Conservation (phyloP, 2,329 filamentous ascomycete genomes). For the Botryosphaeria dothidea region DNA sequence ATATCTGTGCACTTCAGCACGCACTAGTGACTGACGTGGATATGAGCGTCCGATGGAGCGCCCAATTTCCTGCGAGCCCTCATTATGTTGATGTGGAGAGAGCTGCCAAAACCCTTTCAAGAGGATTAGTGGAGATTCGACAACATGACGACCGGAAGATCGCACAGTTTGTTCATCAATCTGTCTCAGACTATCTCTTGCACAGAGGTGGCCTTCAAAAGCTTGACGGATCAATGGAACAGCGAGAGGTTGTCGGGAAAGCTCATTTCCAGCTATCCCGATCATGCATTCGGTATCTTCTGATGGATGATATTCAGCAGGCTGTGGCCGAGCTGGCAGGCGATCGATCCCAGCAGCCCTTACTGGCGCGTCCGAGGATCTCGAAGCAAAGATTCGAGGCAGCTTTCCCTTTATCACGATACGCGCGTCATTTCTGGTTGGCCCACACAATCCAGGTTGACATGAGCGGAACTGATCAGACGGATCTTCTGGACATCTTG, state of each 20-base stretch:
- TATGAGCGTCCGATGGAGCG: not conserved
- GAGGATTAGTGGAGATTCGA: not conserved
- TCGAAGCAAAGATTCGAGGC: accelerated
- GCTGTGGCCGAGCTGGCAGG: not conserved
- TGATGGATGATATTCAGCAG: not conserved
- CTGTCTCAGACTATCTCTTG: not conserved
- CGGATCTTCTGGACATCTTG: not conserved
- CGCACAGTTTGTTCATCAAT: not conserved
- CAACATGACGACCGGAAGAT: accelerated
- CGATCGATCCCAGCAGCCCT: too few relatives aligned
- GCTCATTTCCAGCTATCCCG: not conserved
- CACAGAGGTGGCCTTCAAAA: not conserved
- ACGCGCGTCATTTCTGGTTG: not conserved
- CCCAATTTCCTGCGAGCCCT: not conserved
- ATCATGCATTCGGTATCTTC: not conserved
- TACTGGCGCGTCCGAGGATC: accelerated
- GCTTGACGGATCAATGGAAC: not conserved
- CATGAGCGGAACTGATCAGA: not conserved
- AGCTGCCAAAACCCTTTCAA: not conserved
- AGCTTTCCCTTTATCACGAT: not conserved
- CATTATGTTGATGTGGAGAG: not conserved
- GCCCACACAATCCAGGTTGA: not conserved
- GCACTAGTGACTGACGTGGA: not conserved
- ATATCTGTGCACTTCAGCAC: not conserved
- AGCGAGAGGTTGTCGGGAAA: not conserved